Evolutionary conservation across 192 early-diverging fungal species (phyloP).

Genomic region (Coemansia sp.): DNA sequence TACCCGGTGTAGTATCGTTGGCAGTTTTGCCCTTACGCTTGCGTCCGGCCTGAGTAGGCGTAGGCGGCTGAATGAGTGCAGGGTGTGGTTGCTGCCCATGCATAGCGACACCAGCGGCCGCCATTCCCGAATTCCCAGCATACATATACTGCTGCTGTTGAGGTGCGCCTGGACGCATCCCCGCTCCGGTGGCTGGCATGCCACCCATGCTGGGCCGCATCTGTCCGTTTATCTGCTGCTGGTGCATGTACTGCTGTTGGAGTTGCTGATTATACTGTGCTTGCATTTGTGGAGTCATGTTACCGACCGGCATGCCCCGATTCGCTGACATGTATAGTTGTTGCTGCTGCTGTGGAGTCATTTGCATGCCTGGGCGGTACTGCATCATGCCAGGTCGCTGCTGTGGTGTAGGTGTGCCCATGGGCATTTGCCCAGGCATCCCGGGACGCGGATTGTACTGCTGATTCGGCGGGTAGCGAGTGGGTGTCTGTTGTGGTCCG

Average conservation of each 20-base stretch:
- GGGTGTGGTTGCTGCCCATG: conserved; percentile 40
- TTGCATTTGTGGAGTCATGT: conserved; percentile 32
- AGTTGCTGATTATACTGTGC: conserved; percentile 22
- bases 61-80: conserved; percentile 30
- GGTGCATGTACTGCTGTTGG: conserved; percentile 38
- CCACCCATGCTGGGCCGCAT: conserved; percentile 24
- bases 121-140: conserved; percentile 30
- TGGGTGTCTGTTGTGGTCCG: conserved; percentile 42
- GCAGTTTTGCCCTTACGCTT: conserved; percentile 30
- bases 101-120: conserved; percentile 24
- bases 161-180: conserved; percentile 17
- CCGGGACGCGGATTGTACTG: conserved; percentile 36
- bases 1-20: conserved; percentile 6
- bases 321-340: conserved; percentile 20
- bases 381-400: conserved; percentile 41
- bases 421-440: conserved; percentile 24
- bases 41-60: conserved; percentile 14
- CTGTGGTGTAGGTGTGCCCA: conserved; percentile 21
- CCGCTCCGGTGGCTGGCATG: conserved; percentile 7
- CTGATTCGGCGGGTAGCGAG: conserved; percentile 31
- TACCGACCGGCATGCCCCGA: conserved; percentile 5
- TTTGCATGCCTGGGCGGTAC: conserved; percentile 28
- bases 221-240: conserved; percentile 29
- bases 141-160: conserved; percentile 32
- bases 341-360: conserved; percentile 17